Evolutionary conservation across 1,284 basidiomycete genomes (phyloP).

Genomic region (Ceratorhiza oryzae-sativae): DNA sequence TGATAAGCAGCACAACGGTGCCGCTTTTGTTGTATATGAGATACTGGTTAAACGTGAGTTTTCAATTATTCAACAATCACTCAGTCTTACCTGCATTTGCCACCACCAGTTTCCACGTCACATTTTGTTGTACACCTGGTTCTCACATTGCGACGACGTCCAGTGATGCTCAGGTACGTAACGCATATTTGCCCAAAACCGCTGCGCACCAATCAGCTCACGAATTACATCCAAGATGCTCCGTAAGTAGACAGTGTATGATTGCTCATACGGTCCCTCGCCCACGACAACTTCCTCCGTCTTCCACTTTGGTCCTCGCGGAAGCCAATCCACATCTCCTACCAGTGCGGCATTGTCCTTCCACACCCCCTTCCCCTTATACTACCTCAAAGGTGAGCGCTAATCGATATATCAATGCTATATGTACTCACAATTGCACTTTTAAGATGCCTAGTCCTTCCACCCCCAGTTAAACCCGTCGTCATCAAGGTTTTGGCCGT

Average conservation of each 20-base stretch:
- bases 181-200: not conserved
- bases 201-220: conserved; percentile 7
- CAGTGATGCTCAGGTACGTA: conserved; percentile 12
- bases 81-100: conserved; percentile 1
- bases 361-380: conserved; percentile 11
- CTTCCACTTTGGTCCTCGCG: conserved; percentile 6
- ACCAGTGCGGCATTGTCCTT: conserved; percentile 2
- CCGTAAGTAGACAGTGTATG: not conserved
- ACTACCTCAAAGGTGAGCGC: not conserved
- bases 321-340: not conserved
- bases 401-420: not conserved
- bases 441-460: conserved; percentile 9
- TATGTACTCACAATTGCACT: not conserved
- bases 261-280: not conserved
- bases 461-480: not conserved
- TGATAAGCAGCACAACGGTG: not conserved
- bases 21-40: not conserved
- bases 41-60: not conserved
- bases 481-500: not conserved
- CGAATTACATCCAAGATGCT: not conserved
- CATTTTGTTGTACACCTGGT: not conserved
- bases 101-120: conserved; percentile 10
- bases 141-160: not conserved
- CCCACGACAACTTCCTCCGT: not conserved
- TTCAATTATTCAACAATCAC: no score